These are phyloP conservation scores for Amylostereum chailletii DNA, from an alignment of 1,284 basidiomycete species.

Conservation along the genomic window DNA sequence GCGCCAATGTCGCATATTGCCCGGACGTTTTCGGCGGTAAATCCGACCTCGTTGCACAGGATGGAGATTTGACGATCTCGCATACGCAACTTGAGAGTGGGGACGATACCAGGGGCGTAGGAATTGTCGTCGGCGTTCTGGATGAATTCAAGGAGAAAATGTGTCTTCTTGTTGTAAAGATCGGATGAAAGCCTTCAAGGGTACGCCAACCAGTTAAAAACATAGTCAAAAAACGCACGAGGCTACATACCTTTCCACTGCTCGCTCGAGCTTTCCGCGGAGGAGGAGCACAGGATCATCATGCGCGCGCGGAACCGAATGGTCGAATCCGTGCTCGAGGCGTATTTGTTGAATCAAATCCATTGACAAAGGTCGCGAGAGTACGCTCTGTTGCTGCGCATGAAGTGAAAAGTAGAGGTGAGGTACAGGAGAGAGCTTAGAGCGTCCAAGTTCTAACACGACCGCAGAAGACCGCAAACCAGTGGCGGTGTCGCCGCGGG, in stretches of 20 bases:
- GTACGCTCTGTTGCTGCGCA: too few species aligned
- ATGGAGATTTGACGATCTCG: constrained; percentile 8
- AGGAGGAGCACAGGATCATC: too few species aligned
- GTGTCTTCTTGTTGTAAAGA: constrained; percentile 16
- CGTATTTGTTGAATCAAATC: too few species aligned
- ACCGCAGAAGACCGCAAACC: too few species aligned
- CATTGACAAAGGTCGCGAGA: too few species aligned
- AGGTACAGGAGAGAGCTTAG: too few species aligned
- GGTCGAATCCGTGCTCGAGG: too few species aligned
- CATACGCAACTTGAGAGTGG: constrained; percentile 11
- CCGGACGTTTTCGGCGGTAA: constrained; percentile 12
- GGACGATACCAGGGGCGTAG: constrained; percentile 8
- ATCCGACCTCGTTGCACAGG: constrained; percentile 17
- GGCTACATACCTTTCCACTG: constrained; percentile 8
- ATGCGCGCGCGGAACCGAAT: too few species aligned
- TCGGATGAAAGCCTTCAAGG: constrained; percentile 14
- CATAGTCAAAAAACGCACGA: background rate
- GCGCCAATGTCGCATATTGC: constrained; percentile 17
- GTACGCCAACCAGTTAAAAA: background rate
- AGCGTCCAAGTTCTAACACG: too few species aligned
- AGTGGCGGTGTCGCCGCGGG: too few species aligned
- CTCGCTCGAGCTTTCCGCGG: constrained; percentile 10
- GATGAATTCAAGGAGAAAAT: constrained; percentile 18
- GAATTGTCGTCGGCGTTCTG: constrained; percentile 20
- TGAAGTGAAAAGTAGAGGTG: too few species aligned